These are phyloP conservation scores for Durusdinium trenchii DNA, from an alignment of 73 alveolate genomes.

Conservation along the genomic window DNA sequence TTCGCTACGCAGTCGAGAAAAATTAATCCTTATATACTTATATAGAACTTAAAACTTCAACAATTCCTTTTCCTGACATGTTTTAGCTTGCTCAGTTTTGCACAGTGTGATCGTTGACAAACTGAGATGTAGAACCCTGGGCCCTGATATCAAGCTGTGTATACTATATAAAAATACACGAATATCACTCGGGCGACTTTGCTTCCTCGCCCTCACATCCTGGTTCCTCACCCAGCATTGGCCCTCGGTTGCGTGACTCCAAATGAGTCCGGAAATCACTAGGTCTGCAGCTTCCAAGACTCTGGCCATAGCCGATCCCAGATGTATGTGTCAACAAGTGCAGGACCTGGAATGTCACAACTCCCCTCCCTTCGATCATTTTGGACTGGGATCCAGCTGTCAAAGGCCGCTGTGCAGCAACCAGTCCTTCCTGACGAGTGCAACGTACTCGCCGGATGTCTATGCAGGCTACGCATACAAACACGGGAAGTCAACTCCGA, in stretches of 20 bases:
- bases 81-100: too few relatives aligned
- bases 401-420: slow-evolving; percentile 20
- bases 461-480: not conserved
- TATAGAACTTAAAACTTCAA: too few relatives aligned
- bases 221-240: slow-evolving; percentile 87
- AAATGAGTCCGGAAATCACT: not conserved
- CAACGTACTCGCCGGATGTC: not conserved
- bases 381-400: not conserved
- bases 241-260: not conserved
- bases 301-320: slow-evolving; percentile 73
- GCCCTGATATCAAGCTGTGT: too few relatives aligned
- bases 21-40: too few relatives aligned
- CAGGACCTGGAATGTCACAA: not conserved
- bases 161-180: not conserved
- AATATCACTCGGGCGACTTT: not conserved
- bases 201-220: slow-evolving; percentile 54
- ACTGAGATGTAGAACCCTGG: too few relatives aligned
- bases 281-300: not conserved
- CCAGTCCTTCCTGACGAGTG: slow-evolving; percentile 50
- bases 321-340: slow-evolving; percentile 75
- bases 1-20: too few relatives aligned
- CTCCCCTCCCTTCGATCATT: not conserved
- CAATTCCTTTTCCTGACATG: too few relatives aligned
- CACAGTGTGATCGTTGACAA: too few relatives aligned
- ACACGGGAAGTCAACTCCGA: not conserved